Evolutionary conservation across 106 monocot species (phyloP).

Genomic region (Dendrobium catenatum): DNA sequence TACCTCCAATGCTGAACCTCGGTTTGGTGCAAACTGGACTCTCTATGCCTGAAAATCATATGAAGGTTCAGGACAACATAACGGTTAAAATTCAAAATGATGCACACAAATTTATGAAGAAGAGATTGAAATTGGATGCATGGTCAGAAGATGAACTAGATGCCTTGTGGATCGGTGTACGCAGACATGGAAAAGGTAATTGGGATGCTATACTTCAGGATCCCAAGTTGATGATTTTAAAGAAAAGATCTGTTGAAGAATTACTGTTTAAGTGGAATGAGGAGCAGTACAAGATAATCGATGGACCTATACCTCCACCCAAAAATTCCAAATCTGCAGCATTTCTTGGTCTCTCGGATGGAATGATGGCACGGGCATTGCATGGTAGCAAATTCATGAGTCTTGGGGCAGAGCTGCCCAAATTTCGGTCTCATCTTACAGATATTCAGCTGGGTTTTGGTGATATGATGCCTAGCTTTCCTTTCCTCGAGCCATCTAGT

Average conservation of each 20-base stretch:
- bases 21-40: conserved; percentile 27
- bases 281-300: conserved; percentile 77
- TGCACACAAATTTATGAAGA: conserved; percentile 44
- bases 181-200: conserved; percentile 90
- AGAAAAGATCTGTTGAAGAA: conserved; percentile 51
- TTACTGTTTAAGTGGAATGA: conserved; percentile 61
- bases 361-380: conserved; percentile 70
- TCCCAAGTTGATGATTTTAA: conserved; percentile 69
- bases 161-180: conserved; percentile 95
- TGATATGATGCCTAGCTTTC: conserved; percentile 7
- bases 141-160: conserved; percentile 99
- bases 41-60: conserved; percentile 69
- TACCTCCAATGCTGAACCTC: conserved; percentile 42
- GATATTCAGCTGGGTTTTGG: conserved; percentile 58
- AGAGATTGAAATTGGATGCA: conserved; percentile 44
- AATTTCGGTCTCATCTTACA: conserved; percentile 68
- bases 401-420: conserved; percentile 38
- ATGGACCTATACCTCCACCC: conserved; percentile 25
- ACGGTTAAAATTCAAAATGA: conserved; percentile 58
- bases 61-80: conserved; percentile 81
- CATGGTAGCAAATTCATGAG: conserved; percentile 56
- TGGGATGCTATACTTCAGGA: conserved; percentile 88
- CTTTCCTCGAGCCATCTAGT: conserved; percentile 11
- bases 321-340: conserved; percentile 23
- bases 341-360: conserved; percentile 36